Evolutionary conservation across 352 stramenopile species (phyloP).

Genomic region (Globisporangium megalacanthum): DNA sequence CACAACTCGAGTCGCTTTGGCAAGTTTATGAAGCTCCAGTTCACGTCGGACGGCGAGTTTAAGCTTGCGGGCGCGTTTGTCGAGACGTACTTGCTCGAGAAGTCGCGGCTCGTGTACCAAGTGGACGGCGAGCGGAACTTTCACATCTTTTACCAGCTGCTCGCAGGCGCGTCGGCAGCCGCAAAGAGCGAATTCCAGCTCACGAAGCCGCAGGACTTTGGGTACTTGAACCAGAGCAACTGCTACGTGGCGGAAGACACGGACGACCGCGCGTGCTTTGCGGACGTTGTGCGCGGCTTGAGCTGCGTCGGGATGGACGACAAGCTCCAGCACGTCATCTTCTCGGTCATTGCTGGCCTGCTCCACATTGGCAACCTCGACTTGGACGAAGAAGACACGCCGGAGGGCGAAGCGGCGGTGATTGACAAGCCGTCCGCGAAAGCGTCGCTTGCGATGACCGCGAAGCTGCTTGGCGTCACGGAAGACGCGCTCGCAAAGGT

Average conservation of each 20-base stretch:
- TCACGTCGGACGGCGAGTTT: constrained; percentile 83
- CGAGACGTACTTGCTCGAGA: constrained; percentile 87
- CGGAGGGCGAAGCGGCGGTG: constrained; percentile 70
- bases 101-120: constrained; percentile 85
- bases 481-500: constrained; percentile 59
- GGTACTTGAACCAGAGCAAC: constrained; percentile 93
- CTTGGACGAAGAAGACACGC: constrained; percentile 88
- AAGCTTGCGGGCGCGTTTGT: constrained; percentile 83
- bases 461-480: constrained; percentile 66
- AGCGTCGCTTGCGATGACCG: constrained; percentile 39
- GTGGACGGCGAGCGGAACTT: constrained; percentile 92
- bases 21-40: constrained; percentile 96
- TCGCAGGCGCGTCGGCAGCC: constrained; percentile 51
- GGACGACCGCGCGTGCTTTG: constrained; percentile 85
- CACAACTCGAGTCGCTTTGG: constrained; percentile 94
- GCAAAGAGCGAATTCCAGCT: constrained; percentile 61
- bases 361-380: constrained; percentile 96
- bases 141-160: constrained; percentile 94
- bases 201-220: constrained; percentile 81
- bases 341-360: constrained; percentile 90
- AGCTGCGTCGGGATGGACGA: constrained; percentile 75
- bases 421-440: constrained; percentile 69
- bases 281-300: constrained; percentile 62
- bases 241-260: constrained; percentile 91
- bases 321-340: constrained; percentile 75